Conservation (phyloP, 2,329 filamentous ascomycete genomes). For the Keithomyces neogunnii region DNA sequence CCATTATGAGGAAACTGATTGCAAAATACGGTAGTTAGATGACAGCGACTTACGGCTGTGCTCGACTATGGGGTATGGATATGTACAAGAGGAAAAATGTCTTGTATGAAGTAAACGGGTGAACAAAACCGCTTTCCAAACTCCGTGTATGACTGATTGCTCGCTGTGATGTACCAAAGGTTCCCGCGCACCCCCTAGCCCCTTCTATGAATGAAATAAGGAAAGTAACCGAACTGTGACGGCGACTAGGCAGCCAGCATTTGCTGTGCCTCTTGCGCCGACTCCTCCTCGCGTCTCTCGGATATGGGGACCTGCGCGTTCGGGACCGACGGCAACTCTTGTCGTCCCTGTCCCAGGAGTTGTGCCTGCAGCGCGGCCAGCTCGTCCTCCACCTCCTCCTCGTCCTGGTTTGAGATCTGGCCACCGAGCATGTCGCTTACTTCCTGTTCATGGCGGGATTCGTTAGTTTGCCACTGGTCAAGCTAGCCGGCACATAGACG, state of each 20-base stretch:
- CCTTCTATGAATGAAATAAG: slow-evolving; percentile 2
- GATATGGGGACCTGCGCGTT: slow-evolving; percentile 22
- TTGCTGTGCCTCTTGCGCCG: slow-evolving; percentile 23
- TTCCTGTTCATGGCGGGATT: slow-evolving; percentile 50
- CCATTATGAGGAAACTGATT: slow-evolving; percentile 68
- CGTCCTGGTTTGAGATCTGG: slow-evolving; percentile 85
- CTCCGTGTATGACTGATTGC: slow-evolving; percentile 13
- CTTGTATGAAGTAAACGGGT: neutral
- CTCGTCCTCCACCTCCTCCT: slow-evolving; percentile 97
- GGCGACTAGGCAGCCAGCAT: slow-evolving; percentile 28
- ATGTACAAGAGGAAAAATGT: neutral
- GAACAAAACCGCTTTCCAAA: slow-evolving; percentile 12
- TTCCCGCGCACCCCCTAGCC: neutral
- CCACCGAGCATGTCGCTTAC: slow-evolving; percentile 85
- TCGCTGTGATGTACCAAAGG: slow-evolving; percentile 6
- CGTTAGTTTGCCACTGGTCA: neutral
- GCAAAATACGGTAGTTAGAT: slow-evolving; percentile 54
- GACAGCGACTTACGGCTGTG: neutral
- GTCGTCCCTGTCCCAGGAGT: slow-evolving; percentile 14
- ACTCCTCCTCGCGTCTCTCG: neutral
- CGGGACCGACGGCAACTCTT: slow-evolving; percentile 22
- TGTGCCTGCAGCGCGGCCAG: slow-evolving; percentile 65
- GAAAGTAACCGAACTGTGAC: neutral
- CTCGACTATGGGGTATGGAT: neutral
- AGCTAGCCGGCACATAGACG: neutral